These are phyloP conservation scores for Penicillium angulare DNA, from an alignment of 495 filamentous ascomycete genomes.

Conservation along the genomic window DNA sequence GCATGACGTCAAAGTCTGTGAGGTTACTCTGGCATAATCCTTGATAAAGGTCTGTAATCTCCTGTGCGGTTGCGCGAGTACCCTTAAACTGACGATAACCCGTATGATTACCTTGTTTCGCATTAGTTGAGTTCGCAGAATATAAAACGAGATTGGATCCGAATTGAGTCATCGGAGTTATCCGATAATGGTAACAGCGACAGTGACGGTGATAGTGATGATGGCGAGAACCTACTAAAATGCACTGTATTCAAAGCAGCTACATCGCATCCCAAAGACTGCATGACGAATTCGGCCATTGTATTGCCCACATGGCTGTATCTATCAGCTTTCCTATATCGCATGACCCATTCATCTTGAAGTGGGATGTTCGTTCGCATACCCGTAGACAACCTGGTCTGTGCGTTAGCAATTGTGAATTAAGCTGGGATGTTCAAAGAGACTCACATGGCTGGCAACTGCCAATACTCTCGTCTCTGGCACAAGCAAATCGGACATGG, in stretches of 20 bases:
- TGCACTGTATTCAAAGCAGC: constrained; percentile 92
- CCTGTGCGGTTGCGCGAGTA: constrained; percentile 70
- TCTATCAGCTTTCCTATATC: constrained; percentile 11
- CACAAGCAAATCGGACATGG: constrained; percentile 48
- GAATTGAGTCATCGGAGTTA: neutral
- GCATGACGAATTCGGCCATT: constrained; percentile 90
- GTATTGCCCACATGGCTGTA: constrained; percentile 92
- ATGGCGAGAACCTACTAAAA: constrained; percentile 61
- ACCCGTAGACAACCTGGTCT: constrained; percentile 76
- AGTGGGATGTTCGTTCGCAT: constrained; percentile 32
- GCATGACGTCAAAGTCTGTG: constrained; percentile 83
- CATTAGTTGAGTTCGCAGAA: neutral
- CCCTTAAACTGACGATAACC: constrained; percentile 87
- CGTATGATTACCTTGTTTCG: constrained; percentile 76
- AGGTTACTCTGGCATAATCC: constrained; percentile 80
- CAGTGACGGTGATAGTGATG: too few species aligned
- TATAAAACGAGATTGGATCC: neutral
- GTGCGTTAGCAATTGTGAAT: constrained; percentile 12
- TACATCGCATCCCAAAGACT: constrained; percentile 89
- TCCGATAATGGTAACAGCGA: constrained; percentile 15
- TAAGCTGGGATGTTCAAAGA: constrained; percentile 4
- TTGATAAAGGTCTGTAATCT: constrained; percentile 81
- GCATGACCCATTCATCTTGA: constrained; percentile 9
- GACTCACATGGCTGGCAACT: constrained; percentile 93
- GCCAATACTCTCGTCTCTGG: constrained; percentile 88